Percentiles rank a stretch among this genome's conserved stretches.
Evolutionary conservation across 1,284 basidiomycete species (phyloP).

Genomic region (Vanrija humicola): DNA sequence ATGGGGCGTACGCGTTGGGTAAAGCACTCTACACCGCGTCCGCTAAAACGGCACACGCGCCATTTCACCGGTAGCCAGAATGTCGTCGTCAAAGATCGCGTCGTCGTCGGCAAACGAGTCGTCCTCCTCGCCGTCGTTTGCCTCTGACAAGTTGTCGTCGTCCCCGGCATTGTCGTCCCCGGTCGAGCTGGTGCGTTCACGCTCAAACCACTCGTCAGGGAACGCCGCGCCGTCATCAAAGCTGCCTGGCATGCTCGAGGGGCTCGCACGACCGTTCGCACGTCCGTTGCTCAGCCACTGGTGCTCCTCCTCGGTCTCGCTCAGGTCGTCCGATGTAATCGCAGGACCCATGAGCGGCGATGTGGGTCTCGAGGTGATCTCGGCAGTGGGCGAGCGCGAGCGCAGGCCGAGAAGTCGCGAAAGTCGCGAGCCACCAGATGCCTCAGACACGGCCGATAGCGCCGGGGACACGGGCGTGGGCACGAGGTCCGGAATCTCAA

Average conservation of each 20-base stretch:
- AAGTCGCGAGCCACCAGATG: conserved; percentile 61
- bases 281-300: conserved; percentile 56
- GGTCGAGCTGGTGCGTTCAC: conserved; percentile 3
- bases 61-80: conserved; percentile 78
- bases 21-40: too few relatives aligned
- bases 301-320: conserved; percentile 29
- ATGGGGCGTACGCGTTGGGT: background rate
- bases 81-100: conserved; percentile 65
- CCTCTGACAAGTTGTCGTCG: conserved; percentile 25
- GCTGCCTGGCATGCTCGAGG: conserved; percentile 76
- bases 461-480: conserved; percentile 78
- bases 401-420: conserved; percentile 47
- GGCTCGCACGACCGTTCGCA: conserved; percentile 34
- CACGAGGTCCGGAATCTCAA: conserved; percentile 75
- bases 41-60: conserved; percentile 66
- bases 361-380: conserved; percentile 51
- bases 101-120: conserved; percentile 29
- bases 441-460: conserved; percentile 84
- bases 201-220: conserved; percentile 23
- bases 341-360: conserved; percentile 45
- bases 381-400: conserved; percentile 17
- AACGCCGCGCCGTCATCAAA: conserved; percentile 48
- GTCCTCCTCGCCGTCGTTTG: conserved; percentile 3
- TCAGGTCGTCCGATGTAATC: conserved; percentile 36
- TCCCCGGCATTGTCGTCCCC: background rate